These are phyloP conservation scores for Paramecium sexaurelia DNA, from an alignment of 73 alveolate genomes.

Conservation along the genomic window DNA sequence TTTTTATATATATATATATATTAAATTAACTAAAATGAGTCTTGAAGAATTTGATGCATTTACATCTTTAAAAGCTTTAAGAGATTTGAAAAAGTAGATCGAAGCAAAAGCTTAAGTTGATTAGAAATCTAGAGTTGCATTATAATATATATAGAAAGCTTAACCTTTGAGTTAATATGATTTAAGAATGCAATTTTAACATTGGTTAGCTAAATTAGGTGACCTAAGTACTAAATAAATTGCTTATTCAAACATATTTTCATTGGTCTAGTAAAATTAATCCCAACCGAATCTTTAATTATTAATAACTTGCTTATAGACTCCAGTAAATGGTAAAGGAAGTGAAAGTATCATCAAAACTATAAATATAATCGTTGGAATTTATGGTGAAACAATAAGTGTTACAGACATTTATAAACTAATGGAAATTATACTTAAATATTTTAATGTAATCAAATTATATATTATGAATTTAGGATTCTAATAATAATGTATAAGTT, in stretches of 20 bases:
- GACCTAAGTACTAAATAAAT: constrained; percentile 39
- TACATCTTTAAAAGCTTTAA: constrained; percentile 46
- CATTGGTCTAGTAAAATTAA: not conserved
- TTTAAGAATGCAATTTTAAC: constrained; percentile 12
- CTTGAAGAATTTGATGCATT: constrained; percentile 62
- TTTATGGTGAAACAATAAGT: not conserved
- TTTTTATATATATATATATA: not conserved
- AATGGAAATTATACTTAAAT: not conserved
- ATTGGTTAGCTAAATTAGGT: constrained; percentile 16
- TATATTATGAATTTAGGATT: too few relatives aligned
- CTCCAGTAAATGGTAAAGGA: constrained; percentile 38
- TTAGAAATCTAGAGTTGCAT: not conserved
- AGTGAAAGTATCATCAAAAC: constrained; percentile 39
- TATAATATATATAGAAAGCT: not conserved
- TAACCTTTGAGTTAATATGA: constrained; percentile 34
- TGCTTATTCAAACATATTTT: constrained; percentile 2
- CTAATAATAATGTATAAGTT: not conserved
- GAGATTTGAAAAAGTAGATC: constrained; percentile 34
- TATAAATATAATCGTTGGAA: constrained; percentile 26
- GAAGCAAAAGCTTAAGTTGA: not conserved
- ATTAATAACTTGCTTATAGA: not conserved
- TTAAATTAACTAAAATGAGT: not conserved
- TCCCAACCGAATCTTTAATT: not conserved
- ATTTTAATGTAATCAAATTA: not conserved
- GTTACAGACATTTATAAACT: constrained; percentile 25